phyloP scores from a whole-genome alignment of 345 rosid species.

The Lepidium africanum region DNA sequence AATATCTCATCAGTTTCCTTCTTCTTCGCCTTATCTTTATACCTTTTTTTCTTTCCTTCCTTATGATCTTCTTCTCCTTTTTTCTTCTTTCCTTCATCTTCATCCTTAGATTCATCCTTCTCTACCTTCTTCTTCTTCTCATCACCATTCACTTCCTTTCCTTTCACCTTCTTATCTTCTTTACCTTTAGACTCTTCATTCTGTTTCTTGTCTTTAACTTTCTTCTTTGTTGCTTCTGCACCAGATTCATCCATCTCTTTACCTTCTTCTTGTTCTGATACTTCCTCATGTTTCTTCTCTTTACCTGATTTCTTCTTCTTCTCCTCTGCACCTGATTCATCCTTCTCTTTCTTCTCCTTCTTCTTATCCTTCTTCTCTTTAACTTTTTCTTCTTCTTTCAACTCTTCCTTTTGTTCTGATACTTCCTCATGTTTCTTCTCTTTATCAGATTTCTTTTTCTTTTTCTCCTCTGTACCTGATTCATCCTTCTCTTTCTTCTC shows the following conservation, averaged over 20 bases:
- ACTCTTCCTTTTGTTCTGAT: not conserved
- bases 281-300: slow-evolving; percentile 11
- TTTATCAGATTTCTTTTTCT: not conserved
- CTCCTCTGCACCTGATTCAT: not conserved
- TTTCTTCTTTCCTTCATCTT: not conserved
- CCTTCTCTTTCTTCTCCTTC: not conserved
- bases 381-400: not conserved
- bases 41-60: not conserved
- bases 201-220: not conserved
- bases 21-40: not conserved
- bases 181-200: slow-evolving; percentile 2
- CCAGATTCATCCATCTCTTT: not conserved
- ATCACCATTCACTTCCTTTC: not conserved
- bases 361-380: not conserved
- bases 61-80: not conserved
- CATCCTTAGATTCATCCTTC: not conserved
- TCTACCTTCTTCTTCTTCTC: not conserved
- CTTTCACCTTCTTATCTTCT: not conserved
- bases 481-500: not conserved
- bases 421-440: slow-evolving; percentile 11
- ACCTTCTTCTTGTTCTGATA: not conserved
- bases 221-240: not conserved
- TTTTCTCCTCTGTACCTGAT: not conserved
- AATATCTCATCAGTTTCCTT: not conserved
- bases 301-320: not conserved